Evolutionary conservation across 306 rosid genomes (phyloP).

Genomic region (Quercus alba): DNA sequence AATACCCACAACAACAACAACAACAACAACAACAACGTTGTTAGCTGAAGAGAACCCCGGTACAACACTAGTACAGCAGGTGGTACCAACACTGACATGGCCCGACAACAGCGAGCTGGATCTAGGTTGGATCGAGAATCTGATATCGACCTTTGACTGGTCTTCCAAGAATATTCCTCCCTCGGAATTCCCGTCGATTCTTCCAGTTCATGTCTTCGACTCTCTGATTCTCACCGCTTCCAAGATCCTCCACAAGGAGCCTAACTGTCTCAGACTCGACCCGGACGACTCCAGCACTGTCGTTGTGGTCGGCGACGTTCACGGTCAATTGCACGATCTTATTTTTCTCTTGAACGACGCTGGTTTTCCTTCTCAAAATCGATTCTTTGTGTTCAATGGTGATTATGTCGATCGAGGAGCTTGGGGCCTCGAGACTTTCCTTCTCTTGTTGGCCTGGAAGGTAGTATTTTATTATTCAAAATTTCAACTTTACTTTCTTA

Average conservation of each 20-base stretch:
- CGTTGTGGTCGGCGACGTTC: conserved; percentile 74
- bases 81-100: conserved; percentile 40
- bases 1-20: conserved; percentile 3
- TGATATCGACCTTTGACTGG: conserved; percentile 67
- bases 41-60: too few relatives aligned
- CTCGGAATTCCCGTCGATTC: conserved; percentile 46
- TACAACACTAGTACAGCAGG: too few relatives aligned
- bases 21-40: too few relatives aligned
- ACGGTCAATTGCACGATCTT: conserved; percentile 78
- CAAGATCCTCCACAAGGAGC: conserved; percentile 80
- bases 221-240: conserved; percentile 64
- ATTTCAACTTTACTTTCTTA: too few relatives aligned
- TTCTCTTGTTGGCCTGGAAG: conserved; percentile 77
- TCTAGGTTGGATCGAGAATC: conserved; percentile 56
- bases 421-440: conserved; percentile 86
- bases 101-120: conserved; percentile 48
- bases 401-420: conserved; percentile 94
- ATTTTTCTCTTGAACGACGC: conserved; percentile 63
- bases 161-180: conserved; percentile 56
- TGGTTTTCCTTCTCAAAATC: conserved; percentile 57
- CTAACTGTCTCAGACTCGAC: conserved; percentile 59
- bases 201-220: conserved; percentile 67
- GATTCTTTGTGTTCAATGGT: conserved; percentile 72
- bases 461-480: conserved; percentile 19
- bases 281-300: conserved; percentile 33